Conservation (phyloP, 805 yeast genomes). For the Yarrowia deformans region DNA sequence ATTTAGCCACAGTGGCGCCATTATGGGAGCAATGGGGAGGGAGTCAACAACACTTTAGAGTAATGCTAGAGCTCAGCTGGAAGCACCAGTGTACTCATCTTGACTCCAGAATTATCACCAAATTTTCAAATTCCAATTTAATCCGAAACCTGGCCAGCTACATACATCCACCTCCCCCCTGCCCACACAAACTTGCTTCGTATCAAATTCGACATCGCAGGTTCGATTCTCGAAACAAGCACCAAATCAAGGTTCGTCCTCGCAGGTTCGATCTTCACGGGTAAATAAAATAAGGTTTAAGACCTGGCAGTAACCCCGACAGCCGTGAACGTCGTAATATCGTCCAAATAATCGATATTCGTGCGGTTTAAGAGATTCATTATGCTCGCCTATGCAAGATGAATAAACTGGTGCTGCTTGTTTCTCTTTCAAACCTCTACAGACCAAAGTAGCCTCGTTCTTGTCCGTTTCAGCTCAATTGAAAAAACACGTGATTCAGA, state of each 20-base stretch:
- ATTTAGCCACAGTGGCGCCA: conserved; percentile 37
- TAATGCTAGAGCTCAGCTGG: no score
- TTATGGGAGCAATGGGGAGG: not conserved
- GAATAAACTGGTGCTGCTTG: no score
- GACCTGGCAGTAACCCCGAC: no score
- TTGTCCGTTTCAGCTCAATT: not conserved
- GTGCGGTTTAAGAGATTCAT: no score
- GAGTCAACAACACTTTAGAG: no score
- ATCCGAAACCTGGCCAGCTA: not conserved
- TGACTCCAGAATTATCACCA: no score
- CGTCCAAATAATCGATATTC: no score
- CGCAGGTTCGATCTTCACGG: conserved; percentile 9
- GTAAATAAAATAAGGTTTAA: not conserved
- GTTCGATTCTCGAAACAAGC: not conserved
- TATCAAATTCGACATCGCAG: not conserved
- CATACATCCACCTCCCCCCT: not conserved
- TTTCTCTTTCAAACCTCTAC: not conserved
- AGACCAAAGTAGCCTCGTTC: not conserved
- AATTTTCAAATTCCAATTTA: no score
- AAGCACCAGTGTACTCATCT: no score
- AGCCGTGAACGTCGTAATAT: no score
- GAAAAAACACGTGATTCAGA: not conserved
- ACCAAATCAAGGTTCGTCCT: not conserved
- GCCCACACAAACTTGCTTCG: no score
- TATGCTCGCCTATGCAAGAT: no score